Conservation (phyloP, 139 green algal genomes). For the Chlamydomonas eustigma region DNA sequence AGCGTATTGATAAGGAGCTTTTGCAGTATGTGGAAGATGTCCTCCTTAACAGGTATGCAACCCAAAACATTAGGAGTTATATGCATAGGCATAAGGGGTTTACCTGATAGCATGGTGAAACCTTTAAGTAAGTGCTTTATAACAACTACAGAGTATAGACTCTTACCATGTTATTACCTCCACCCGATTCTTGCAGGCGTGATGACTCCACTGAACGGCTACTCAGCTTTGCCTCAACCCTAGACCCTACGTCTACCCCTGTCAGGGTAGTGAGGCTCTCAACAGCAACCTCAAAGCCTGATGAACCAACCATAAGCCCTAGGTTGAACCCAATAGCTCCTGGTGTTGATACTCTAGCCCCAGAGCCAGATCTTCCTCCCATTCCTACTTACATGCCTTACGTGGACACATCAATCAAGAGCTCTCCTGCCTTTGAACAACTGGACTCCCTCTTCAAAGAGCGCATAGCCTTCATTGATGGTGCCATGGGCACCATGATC, state of each 20-base stretch:
- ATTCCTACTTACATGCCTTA: constrained; percentile 51
- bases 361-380: constrained; percentile 36
- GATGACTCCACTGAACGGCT: constrained; percentile 74
- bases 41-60: constrained; percentile 85
- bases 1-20: constrained; percentile 98
- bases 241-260: constrained; percentile 32
- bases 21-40: constrained; percentile 96
- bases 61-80: too few species aligned
- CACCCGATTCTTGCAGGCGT: background rate
- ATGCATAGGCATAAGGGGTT: too few species aligned
- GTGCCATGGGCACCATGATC: constrained; percentile 94
- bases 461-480: constrained; percentile 95
- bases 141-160: too few species aligned
- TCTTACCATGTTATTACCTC: background rate
- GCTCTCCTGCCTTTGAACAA: constrained; percentile 24
- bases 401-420: background rate
- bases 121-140: background rate
- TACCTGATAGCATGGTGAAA: background rate
- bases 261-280: constrained; percentile 26
- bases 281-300: constrained; percentile 13
- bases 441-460: constrained; percentile 76
- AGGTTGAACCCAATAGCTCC: constrained; percentile 50
- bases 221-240: constrained; percentile 57
- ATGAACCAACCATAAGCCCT: constrained; percentile 26
- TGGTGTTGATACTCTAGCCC: constrained; percentile 40